These are phyloP conservation scores for Phytophthora megakarya DNA, from an alignment of 352 stramenopile species.

Conservation along the genomic window DNA sequence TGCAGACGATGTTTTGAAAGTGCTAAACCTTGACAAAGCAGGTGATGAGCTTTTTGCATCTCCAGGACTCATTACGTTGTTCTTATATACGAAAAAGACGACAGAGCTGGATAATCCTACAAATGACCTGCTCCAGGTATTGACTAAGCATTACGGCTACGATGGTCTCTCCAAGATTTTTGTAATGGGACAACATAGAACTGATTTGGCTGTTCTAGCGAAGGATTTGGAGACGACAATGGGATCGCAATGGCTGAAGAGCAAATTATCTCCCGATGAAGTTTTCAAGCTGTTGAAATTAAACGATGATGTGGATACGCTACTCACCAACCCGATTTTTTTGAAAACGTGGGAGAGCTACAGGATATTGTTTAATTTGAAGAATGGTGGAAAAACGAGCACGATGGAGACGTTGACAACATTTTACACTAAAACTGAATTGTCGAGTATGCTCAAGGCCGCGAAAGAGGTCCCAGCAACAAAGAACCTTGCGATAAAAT, in stretches of 20 bases:
- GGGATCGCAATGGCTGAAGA: not conserved
- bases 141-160: not conserved
- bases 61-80: slow-evolving; percentile 1
- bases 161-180: not conserved
- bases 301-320: not conserved
- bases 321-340: not conserved
- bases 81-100: not conserved
- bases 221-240: not conserved
- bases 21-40: slow-evolving; percentile 8
- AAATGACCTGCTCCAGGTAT: not conserved
- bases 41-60: not conserved
- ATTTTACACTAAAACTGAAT: not conserved
- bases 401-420: not conserved
- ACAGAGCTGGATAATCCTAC: not conserved
- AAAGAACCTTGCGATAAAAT: not conserved
- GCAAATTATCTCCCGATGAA: not conserved
- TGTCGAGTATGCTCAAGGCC: not conserved
- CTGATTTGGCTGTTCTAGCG: not conserved
- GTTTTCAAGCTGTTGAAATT: not conserved
- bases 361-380: not conserved
- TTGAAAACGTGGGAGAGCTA: not conserved
- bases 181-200: not conserved
- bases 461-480: not conserved
- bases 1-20: not conserved
- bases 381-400: not conserved